phyloP scores from a whole-genome alignment of 2,329 filamentous ascomycete genomes.

The Aspergillus novofumigatus region DNA sequence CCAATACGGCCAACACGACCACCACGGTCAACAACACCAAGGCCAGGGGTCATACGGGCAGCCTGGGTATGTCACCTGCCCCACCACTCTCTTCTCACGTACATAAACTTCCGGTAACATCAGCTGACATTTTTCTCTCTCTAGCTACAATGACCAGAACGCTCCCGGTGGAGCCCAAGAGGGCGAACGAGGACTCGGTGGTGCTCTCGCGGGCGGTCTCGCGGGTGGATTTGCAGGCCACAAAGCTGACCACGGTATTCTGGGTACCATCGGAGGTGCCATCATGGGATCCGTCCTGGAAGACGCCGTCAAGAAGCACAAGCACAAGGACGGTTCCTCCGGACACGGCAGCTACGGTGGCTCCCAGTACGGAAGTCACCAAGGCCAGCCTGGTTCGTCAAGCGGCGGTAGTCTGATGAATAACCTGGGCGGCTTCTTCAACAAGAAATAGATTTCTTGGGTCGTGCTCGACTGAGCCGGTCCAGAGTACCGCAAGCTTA shows the following conservation, averaged over 20 bases:
- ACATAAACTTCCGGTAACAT: background rate
- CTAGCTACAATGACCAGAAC: slow-evolving; percentile 24
- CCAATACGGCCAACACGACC: slow-evolving; percentile 19
- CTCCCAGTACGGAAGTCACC: slow-evolving; percentile 19
- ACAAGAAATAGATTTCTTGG: slow-evolving; percentile 31
- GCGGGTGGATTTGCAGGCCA: slow-evolving; percentile 45
- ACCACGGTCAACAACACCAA: slow-evolving; percentile 12
- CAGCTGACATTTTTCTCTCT: slow-evolving; percentile 10
- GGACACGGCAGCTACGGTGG: slow-evolving; percentile 14
- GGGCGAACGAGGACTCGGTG: slow-evolving; percentile 45
- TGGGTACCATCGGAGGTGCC: slow-evolving; percentile 46
- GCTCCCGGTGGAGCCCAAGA: slow-evolving; percentile 39
- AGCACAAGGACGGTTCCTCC: slow-evolving; percentile 29
- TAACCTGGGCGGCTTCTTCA: slow-evolving; percentile 35
- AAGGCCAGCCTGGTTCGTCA: slow-evolving; percentile 16
- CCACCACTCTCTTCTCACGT: background rate
- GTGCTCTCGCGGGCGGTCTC: slow-evolving; percentile 44
- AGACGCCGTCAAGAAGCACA: slow-evolving; percentile 43
- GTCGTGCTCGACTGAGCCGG: slow-evolving; percentile 11
- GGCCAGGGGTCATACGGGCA: slow-evolving; percentile 1
- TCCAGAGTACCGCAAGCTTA: slow-evolving; percentile 1
- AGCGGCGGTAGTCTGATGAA: slow-evolving; percentile 26
- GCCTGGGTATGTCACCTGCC: slow-evolving; percentile 14
- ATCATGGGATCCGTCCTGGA: slow-evolving; percentile 45
- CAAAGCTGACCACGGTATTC: slow-evolving; percentile 46